Conservation (phyloP, 108 stramenopile species). For the Hondaea fermentalgiana region DNA sequence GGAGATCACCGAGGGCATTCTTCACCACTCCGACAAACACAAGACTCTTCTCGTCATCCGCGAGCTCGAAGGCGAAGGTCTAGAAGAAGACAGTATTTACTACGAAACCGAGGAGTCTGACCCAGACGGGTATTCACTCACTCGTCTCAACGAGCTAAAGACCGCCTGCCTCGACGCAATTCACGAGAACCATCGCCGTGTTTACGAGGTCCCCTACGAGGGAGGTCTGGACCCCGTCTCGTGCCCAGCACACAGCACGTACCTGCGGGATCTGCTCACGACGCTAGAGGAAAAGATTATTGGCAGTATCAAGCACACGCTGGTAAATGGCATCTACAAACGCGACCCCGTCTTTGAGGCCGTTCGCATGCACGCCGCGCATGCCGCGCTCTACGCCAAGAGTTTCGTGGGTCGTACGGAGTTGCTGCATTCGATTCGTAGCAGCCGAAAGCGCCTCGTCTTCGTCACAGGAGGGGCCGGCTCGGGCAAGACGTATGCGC, state of each 20-base stretch:
- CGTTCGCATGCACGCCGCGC: not conserved
- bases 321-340: not conserved
- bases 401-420: not conserved
- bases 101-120: not conserved
- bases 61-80: not conserved
- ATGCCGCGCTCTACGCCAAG: too few species aligned
- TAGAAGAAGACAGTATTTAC: not conserved
- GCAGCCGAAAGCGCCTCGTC: not conserved
- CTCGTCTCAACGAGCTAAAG: not conserved
- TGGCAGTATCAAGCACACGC: not conserved
- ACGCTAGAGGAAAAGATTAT: not conserved
- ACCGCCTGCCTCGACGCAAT: not conserved
- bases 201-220: not conserved
- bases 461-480: not conserved
- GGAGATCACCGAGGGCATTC: not conserved
- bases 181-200: not conserved
- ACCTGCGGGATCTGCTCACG: not conserved
- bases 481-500: not conserved
- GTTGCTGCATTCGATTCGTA: not conserved
- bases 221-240: not conserved
- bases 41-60: not conserved
- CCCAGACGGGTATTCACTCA: not conserved
- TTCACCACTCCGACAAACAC: not conserved
- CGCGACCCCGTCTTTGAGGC: not conserved
- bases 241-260: not conserved